Evolutionary conservation across 2,329 filamentous ascomycete species (phyloP).

Genomic region (Pseudogymnoascus destructans): DNA sequence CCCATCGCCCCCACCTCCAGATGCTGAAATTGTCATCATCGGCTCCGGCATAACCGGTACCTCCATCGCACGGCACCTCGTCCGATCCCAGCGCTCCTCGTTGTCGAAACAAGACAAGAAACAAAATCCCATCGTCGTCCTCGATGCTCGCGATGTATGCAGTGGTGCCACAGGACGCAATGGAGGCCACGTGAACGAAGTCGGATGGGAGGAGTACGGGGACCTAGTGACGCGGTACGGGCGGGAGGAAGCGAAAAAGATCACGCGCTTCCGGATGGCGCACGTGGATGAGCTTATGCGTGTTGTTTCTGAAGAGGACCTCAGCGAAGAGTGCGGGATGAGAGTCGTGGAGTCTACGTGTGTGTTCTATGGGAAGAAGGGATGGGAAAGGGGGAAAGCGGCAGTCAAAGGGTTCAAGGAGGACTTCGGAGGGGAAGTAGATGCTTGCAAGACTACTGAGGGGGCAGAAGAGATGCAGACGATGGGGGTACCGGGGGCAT

Average conservation of each 20-base stretch:
- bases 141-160: conserved; percentile 38
- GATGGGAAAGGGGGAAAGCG: not conserved
- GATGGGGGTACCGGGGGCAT: conserved; percentile 16
- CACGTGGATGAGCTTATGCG: conserved; percentile 26
- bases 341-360: not conserved
- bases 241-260: conserved; percentile 27
- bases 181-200: conserved; percentile 37
- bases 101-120: not conserved
- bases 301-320: conserved; percentile 1
- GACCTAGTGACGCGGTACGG: conserved; percentile 25
- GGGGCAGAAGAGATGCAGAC: conserved; percentile 9
- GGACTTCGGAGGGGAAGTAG: not conserved
- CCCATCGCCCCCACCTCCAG: conserved; percentile 27
- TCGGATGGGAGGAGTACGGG: conserved; percentile 32
- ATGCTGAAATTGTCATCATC: conserved; percentile 38
- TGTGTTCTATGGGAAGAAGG: not conserved
- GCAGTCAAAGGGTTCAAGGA: not conserved
- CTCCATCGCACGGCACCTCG: conserved; percentile 25
- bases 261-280: conserved; percentile 33
- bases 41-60: conserved; percentile 42
- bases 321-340: conserved; percentile 3
- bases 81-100: not conserved
- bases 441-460: not conserved
- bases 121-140: conserved; percentile 29
- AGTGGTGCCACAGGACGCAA: conserved; percentile 42